Evolutionary conservation across 2,329 filamentous ascomycete species (phyloP), one percentile per base, ranked within the genome.

Genomic region (Aspergillus brasiliensis): DNA sequence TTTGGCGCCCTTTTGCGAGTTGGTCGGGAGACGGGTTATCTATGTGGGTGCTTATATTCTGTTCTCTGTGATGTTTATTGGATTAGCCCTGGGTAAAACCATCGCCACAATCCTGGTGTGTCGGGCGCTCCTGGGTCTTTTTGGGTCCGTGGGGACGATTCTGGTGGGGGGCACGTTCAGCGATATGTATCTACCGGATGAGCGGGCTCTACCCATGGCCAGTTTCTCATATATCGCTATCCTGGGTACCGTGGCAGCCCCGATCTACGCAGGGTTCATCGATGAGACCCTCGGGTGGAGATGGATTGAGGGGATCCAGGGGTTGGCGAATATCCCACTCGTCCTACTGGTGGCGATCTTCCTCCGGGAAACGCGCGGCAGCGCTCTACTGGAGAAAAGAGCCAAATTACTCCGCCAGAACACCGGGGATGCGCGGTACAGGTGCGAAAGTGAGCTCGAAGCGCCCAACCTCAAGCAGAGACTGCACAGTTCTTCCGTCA

Each of bases 241-340:
- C 57, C 75, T 82, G 58, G 82, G 82, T 46, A 83, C 82, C 8
- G 81, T 84, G 23, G 80, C 75, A 4, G 82, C 82, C 2, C 82
- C 82, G 38, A 83, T 84, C 65, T 83, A 84, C 66, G 80, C 81
- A 48, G 81, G 82, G 44, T 83, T 83, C 73, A 83, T 84, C 67
- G 81, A 83, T 68, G 74, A 82, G 66, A 72, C 79, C 44, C 73
- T 84, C 21, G 81, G 81, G 55, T 84, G 82, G 82, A 73, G 82
- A 56, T 84, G 82, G 82, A 78, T 83, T 25, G 76, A 84, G 68
- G 82, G 81, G 52, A 80, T 84, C 44, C 81, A 83, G 64, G 82
- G 82, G 6, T 67, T 84, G 5, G 77, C 78, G 64, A 83, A 83
- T 67, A 75, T 83, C 34, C 81, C 81, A 3, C 78, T 83, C 6